These are phyloP conservation scores for Talaromyces sp. DNA, from an alignment of 2,329 filamentous ascomycete genomes.

Conservation along the genomic window DNA sequence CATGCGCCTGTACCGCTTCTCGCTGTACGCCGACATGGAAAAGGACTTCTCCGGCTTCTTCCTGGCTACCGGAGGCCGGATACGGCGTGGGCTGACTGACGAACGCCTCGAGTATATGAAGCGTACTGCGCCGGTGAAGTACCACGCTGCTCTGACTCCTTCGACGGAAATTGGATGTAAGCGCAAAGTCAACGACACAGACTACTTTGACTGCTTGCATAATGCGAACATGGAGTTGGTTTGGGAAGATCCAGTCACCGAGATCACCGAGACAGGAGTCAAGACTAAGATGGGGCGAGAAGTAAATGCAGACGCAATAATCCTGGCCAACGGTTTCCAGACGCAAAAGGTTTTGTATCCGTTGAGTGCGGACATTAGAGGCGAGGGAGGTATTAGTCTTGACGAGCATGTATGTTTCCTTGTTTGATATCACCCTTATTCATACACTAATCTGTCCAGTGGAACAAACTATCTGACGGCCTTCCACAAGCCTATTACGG, in stretches of 20 bases:
- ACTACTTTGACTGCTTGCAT: constrained; percentile 41
- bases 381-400: constrained; percentile 30
- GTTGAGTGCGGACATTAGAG: constrained; percentile 37
- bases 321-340: constrained; percentile 47
- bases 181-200: constrained; percentile 43
- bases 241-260: constrained; percentile 33
- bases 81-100: constrained; percentile 30
- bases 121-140: constrained; percentile 36
- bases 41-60: constrained; percentile 39
- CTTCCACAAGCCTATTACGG: constrained; percentile 43
- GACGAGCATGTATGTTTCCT: constrained; percentile 22
- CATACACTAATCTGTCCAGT: constrained; percentile 21
- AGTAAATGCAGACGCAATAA: constrained; percentile 40
- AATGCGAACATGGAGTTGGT: constrained; percentile 38
- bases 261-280: constrained; percentile 34
- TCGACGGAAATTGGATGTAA: constrained; percentile 44
- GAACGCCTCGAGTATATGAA: constrained; percentile 40
- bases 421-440: neutral
- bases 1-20: constrained; percentile 40
- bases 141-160: constrained; percentile 40
- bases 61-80: constrained; percentile 29
- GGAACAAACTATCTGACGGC: constrained; percentile 30
- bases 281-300: constrained; percentile 32
- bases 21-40: constrained; percentile 40
- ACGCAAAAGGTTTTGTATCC: constrained; percentile 43